These are phyloP conservation scores for Dothideomycetes sp. DNA, from an alignment of 2,329 filamentous ascomycete genomes.

Conservation along the genomic window DNA sequence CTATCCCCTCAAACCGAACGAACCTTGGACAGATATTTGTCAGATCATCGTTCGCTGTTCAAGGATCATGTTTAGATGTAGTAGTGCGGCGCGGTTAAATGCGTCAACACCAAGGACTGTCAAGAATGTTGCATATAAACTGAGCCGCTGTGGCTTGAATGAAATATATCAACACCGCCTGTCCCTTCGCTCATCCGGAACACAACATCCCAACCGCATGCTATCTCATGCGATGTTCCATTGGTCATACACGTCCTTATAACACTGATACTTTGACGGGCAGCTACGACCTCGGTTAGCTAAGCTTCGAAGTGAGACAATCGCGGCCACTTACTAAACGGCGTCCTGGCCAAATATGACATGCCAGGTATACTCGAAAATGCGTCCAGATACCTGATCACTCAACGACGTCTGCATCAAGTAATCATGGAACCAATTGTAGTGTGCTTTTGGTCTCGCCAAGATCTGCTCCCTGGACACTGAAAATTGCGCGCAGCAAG, in stretches of 20 bases:
- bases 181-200: too few relatives aligned
- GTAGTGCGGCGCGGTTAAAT: not conserved
- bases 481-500: constrained; percentile 49
- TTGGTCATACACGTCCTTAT: constrained; percentile 4
- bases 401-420: constrained; percentile 10
- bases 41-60: too few relatives aligned
- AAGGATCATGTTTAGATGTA: too few relatives aligned
- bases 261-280: constrained; percentile 3
- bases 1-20: too few relatives aligned
- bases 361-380: constrained; percentile 16
- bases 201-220: too few relatives aligned
- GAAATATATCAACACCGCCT: too few relatives aligned
- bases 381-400: constrained; percentile 5
- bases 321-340: not conserved
- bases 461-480: constrained; percentile 40
- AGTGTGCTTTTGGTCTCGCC: constrained; percentile 39
- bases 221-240: too few relatives aligned
- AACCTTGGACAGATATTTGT: too few relatives aligned
- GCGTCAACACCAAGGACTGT: not conserved
- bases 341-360: constrained; percentile 12
- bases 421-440: constrained; percentile 31
- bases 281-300: constrained; percentile 1
- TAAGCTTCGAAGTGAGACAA: not conserved
- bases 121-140: not conserved
- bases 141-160: not conserved